phyloP scores from a whole-genome alignment of 257 asterid species.

The Fraxinus americana region DNA sequence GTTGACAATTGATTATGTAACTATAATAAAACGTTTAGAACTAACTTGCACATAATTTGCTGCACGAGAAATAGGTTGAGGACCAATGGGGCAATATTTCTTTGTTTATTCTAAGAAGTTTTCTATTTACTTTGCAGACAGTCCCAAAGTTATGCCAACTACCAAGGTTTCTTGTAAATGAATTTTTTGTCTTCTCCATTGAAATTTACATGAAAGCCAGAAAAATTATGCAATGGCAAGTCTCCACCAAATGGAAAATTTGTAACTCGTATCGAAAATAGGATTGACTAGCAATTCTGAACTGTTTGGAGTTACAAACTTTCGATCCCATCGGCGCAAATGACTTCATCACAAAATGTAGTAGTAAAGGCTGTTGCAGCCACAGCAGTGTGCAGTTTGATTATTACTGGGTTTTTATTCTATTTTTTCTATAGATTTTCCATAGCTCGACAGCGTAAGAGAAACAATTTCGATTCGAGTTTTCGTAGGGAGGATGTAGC shows the following conservation, averaged over 20 bases:
- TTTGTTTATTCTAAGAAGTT: background rate
- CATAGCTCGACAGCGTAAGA: conserved; percentile 32
- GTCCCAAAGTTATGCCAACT: conserved; percentile 1
- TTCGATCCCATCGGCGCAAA: too few species aligned
- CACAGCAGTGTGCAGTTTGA: conserved; percentile 45
- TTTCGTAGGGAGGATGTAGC: conserved; percentile 43
- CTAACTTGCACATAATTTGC: background rate
- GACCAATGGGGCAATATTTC: background rate
- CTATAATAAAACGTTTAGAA: background rate
- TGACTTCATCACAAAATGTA: conserved; percentile 36
- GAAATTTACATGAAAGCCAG: background rate
- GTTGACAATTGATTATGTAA: background rate
- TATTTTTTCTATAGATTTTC: conserved; percentile 39
- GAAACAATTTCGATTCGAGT: conserved; percentile 36
- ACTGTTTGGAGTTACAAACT: background rate
- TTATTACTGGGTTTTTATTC: conserved; percentile 41
- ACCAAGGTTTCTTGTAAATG: conserved; percentile 5
- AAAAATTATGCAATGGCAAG: background rate
- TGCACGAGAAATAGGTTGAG: background rate
- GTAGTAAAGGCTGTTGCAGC: conserved; percentile 43
- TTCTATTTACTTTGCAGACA: background rate
- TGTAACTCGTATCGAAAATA: background rate
- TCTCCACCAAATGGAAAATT: background rate
- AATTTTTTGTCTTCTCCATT: conserved; percentile 5
- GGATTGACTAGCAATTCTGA: background rate